phyloP scores from a whole-genome alignment of 192 early-diverging fungal species.

The Linnemannia zychae region DNA sequence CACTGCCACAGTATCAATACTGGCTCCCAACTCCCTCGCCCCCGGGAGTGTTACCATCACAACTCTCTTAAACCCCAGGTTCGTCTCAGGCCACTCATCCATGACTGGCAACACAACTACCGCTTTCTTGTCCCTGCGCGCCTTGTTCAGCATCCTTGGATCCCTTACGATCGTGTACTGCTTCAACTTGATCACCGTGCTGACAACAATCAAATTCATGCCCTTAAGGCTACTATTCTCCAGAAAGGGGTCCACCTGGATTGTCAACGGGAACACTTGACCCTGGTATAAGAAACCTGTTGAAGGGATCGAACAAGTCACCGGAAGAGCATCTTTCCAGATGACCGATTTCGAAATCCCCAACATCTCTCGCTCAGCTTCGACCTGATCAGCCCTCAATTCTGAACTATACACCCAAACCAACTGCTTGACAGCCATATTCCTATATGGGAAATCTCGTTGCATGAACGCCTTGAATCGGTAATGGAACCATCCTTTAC shows the following conservation, averaged over 20 bases:
- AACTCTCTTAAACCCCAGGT: conserved; percentile 35
- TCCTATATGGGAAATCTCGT: conserved; percentile 36
- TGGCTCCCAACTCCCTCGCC: conserved; percentile 18
- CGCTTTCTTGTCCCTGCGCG: conserved; percentile 22
- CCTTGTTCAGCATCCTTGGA: conserved; percentile 11
- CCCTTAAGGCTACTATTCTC: conserved; percentile 8
- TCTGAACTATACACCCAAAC: conserved; percentile 46
- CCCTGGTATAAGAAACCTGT: conserved; percentile 30
- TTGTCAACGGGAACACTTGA: conserved; percentile 26
- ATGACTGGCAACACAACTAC: conserved; percentile 24
- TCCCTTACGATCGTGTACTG: conserved; percentile 29
- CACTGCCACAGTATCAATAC: conserved; percentile 21
- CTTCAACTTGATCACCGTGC: conserved; percentile 37
- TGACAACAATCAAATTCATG: conserved; percentile 24
- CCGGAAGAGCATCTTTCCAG: conserved; percentile 31
- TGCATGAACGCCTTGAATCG: conserved; percentile 38
- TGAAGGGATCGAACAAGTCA: conserved; percentile 32
- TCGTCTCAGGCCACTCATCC: conserved; percentile 25
- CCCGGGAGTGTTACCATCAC: conserved; percentile 29
- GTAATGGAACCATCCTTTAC: conserved; percentile 45
- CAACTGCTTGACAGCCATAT: conserved; percentile 46
- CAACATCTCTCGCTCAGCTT: background rate
- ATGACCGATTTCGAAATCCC: conserved; percentile 28
- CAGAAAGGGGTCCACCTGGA: conserved; percentile 23
- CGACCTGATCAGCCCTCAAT: background rate